These are phyloP conservation scores for Priceomyces carsonii DNA, from an alignment of 805 yeast species.

Conservation along the genomic window DNA sequence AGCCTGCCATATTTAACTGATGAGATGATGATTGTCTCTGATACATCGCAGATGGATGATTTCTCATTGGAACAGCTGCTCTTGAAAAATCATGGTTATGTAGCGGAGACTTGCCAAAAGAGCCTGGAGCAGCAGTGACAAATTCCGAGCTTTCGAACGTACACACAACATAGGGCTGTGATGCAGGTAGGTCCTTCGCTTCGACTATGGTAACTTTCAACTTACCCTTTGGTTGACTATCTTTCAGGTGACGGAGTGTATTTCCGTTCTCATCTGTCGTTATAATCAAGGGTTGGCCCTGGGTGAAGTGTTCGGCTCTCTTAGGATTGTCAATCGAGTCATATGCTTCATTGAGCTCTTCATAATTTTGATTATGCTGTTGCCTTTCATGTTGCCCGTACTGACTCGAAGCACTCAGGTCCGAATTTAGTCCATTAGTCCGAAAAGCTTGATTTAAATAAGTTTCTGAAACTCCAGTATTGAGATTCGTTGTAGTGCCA, in stretches of 20 bases:
- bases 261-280: slow-evolving; percentile 45
- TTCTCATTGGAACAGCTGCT: slow-evolving; percentile 17
- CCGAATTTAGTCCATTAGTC: slow-evolving; percentile 4
- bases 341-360: slow-evolving; percentile 4
- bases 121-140: slow-evolving; percentile 78
- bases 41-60: slow-evolving; percentile 35
- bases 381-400: slow-evolving; percentile 12
- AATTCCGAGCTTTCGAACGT: slow-evolving; percentile 90
- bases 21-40: slow-evolving; percentile 40
- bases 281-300: slow-evolving; percentile 28
- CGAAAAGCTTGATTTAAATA: slow-evolving; percentile 26
- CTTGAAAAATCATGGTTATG: slow-evolving; percentile 5
- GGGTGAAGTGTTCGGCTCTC: slow-evolving; percentile 5
- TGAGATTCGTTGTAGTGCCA: slow-evolving; percentile 51
- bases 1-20: slow-evolving; percentile 28
- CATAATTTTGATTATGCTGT: slow-evolving; percentile 8
- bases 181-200: slow-evolving; percentile 64
- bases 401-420: slow-evolving; percentile 8
- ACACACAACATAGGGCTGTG: slow-evolving; percentile 88
- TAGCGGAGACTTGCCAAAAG: slow-evolving; percentile 33
- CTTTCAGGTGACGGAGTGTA: slow-evolving; percentile 23
- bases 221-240: slow-evolving; percentile 70
- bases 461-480: slow-evolving; percentile 15
- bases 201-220: slow-evolving; percentile 78
- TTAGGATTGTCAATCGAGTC: neutral